Base-by-base conservation (phyloP, 768 basidiomycete genomes). In the Holtermanniella nyarrowii region DNA sequence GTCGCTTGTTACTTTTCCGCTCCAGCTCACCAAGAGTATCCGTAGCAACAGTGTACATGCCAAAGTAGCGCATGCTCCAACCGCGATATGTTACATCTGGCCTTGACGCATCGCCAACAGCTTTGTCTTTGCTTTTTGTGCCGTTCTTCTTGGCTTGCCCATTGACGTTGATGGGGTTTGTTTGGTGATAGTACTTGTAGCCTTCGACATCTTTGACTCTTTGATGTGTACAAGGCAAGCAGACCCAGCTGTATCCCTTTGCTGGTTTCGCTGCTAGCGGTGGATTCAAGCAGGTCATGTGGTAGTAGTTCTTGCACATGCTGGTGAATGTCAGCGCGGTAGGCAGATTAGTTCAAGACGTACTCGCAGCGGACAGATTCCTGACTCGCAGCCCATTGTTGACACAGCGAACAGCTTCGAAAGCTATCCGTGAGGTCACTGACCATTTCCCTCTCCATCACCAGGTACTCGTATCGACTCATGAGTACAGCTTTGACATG, bases 161-260 rank as follows among this genome's bases (percentile, higher is more conserved):
- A 10, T 26, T 50, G 5, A 58, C 50, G 3, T 59, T 46, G n/a
- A 42, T 71, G 7, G 59, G 64, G 39, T 61, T 60, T 1, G 52
- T 50, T 2, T 50, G 26, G 20, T 57, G 42, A 25, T 57, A 53
- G 44, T 57, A 70, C 47, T 59, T 60, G 40, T 59, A 54, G 3
- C 54, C 56, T 51, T 70, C 63, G 7, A 70, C 59, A 40, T 73
- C 70, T 40, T 70, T 65, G 61, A 88, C 89, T 65, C 91, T 85
- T 58, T 80, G 79, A 48, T 82, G 80, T 11, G 89, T 85, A 70
- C 91, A 97, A 1, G 89, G 88, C 0, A 87, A 86, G 63, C 93
- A 97, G 10, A 89, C 88, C 93, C 93, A 97, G 20, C 87, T 88
- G 73, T 96, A 97, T 42, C 93, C 93, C 56, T 88, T 81, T 21